phyloP scores from a whole-genome alignment of 2,329 filamentous ascomycete genomes.

The Calycina marina region DNA sequence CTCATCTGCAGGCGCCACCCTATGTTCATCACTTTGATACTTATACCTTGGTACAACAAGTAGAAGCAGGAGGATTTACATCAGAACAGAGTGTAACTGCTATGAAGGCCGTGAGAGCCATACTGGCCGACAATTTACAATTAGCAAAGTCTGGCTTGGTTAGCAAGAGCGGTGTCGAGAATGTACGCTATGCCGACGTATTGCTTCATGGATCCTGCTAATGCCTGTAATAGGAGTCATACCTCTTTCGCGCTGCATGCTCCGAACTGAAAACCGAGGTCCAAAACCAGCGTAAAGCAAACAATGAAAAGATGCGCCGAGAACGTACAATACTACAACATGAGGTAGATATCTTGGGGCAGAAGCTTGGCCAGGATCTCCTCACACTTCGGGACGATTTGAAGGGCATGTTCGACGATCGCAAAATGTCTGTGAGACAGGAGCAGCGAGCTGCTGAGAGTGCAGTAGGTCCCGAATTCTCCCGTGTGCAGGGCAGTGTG shows the following conservation, averaged over 20 bases:
- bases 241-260: conserved; percentile 87
- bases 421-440: conserved; percentile 80
- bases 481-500: not conserved
- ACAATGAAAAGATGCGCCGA: conserved; percentile 68
- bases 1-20: conserved; percentile 56
- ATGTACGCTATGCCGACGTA: conserved; percentile 28
- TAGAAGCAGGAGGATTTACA: conserved; percentile 58
- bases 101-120: conserved; percentile 80
- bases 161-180: conserved; percentile 85
- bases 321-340: conserved; percentile 80
- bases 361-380: conserved; percentile 73
- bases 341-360: conserved; percentile 83
- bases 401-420: conserved; percentile 92
- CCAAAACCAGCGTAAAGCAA: conserved; percentile 57
- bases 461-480: conserved; percentile 36
- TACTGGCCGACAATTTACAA: conserved; percentile 67
- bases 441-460: conserved; percentile 78
- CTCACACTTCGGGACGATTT: conserved; percentile 73
- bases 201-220: not conserved
- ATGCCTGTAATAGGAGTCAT: conserved; percentile 45
- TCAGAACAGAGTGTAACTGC: conserved; percentile 62
- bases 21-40: conserved; percentile 97
- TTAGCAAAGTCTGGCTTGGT: conserved; percentile 69
- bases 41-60: conserved; percentile 72
- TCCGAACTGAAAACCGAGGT: conserved; percentile 84